These are phyloP conservation scores for Cladosporium velox DNA, from an alignment of 2,329 filamentous ascomycete species.

Conservation along the genomic window DNA sequence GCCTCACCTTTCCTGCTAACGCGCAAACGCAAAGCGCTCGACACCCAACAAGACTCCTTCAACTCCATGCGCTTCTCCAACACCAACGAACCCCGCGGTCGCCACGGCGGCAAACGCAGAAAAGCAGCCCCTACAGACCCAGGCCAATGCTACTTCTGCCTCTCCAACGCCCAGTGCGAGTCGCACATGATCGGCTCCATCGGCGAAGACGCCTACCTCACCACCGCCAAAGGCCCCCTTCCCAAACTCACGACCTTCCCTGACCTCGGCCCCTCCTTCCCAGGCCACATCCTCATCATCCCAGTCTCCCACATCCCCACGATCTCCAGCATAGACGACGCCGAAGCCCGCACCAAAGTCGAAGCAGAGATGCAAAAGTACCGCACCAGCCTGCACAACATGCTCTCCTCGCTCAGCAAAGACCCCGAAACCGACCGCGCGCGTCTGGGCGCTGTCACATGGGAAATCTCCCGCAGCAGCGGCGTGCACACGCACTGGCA, in stretches of 20 bases:
- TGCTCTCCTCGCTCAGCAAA: constrained; percentile 58
- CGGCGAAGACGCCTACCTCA: constrained; percentile 82
- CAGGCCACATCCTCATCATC: constrained; percentile 87
- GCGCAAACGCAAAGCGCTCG: constrained; percentile 54
- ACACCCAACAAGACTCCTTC: constrained; percentile 35
- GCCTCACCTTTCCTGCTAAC: constrained; percentile 66
- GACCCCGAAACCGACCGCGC: constrained; percentile 46
- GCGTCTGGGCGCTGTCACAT: constrained; percentile 79
- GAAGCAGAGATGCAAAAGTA: constrained; percentile 83
- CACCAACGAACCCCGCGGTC: constrained; percentile 42
- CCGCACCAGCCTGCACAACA: constrained; percentile 72
- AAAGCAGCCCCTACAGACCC: constrained; percentile 51
- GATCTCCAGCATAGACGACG: constrained; percentile 64
- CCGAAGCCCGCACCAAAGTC: constrained; percentile 55
- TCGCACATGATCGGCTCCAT: constrained; percentile 90
- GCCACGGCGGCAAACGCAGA: constrained; percentile 41
- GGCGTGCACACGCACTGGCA: constrained; percentile 96
- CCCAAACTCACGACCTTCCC: constrained; percentile 71
- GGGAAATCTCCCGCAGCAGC: constrained; percentile 80
- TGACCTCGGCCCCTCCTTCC: constrained; percentile 64
- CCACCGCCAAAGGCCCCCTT: constrained; percentile 88
- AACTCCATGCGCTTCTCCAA: constrained; percentile 54
- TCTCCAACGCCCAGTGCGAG: constrained; percentile 80
- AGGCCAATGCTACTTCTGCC: constrained; percentile 89
- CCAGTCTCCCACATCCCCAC: constrained; percentile 81